Evolutionary conservation across 768 basidiomycete genomes (phyloP).

Genomic region (Rhizopogon rudus): DNA sequence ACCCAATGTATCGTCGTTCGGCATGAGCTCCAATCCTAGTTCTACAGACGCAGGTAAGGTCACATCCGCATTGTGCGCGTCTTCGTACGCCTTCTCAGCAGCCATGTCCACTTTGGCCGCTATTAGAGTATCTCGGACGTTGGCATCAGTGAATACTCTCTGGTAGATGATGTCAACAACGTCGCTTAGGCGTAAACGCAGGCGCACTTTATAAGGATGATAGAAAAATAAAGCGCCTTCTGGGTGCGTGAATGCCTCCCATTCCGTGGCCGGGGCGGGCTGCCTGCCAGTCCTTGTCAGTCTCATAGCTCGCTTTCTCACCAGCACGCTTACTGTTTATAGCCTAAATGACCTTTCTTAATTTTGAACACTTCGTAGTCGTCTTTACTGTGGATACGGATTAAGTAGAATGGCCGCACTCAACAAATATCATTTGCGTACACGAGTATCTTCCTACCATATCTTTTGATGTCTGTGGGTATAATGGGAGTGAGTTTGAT

Average conservation of each 20-base stretch:
- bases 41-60: background rate
- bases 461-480: background rate
- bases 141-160: slow-evolving; percentile 8
- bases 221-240: slow-evolving; percentile 54
- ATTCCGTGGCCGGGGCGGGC: slow-evolving; percentile 16
- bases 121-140: background rate
- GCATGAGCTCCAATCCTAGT: slow-evolving; percentile 6
- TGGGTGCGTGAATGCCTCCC: slow-evolving; percentile 43
- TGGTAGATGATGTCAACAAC: background rate
- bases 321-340: background rate
- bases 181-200: no score
- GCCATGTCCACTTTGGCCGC: background rate
- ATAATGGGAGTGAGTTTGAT: background rate
- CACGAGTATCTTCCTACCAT: background rate
- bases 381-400: background rate
- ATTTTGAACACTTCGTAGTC: no score
- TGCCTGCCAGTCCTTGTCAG: background rate
- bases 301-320: background rate
- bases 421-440: background rate
- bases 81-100: background rate
- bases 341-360: background rate
- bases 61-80: background rate
- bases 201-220: slow-evolving; percentile 33
- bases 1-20: background rate
- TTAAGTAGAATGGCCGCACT: background rate